Conservation (phyloP, 1,284 basidiomycete species). For the Megacollybia platyphylla region DNA sequence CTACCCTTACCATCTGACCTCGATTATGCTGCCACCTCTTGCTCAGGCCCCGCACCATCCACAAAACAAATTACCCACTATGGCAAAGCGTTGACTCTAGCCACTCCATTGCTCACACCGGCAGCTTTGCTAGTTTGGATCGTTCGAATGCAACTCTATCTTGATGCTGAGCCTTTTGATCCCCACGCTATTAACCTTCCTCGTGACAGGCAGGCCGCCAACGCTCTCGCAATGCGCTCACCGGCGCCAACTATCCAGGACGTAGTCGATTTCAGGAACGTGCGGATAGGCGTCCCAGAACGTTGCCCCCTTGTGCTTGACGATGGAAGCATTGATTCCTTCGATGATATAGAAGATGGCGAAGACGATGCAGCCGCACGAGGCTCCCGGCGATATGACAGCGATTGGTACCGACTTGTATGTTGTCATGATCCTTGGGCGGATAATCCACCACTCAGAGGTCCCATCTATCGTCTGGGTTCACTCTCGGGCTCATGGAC, state of each 20-base stretch:
- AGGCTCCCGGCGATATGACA: constrained; percentile 19
- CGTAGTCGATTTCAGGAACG: constrained; percentile 21
- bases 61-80: constrained; percentile 23
- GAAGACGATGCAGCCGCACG: constrained; percentile 5
- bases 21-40: constrained; percentile 10
- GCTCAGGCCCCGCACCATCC: constrained; percentile 17
- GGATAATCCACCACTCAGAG: constrained; percentile 20
- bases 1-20: constrained; percentile 19
- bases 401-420: constrained; percentile 30
- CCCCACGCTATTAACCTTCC: constrained; percentile 20
- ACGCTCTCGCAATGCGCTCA: background rate
- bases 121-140: constrained; percentile 23
- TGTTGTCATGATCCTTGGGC: constrained; percentile 23
- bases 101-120: constrained; percentile 22
- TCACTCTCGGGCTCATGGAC: constrained; percentile 26
- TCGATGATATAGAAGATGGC: constrained; percentile 2
- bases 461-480: constrained; percentile 26
- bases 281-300: constrained; percentile 19
- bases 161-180: constrained; percentile 16
- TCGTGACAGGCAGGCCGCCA: too few species aligned
- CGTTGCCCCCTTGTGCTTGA: constrained; percentile 6
- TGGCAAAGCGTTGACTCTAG: constrained; percentile 21
- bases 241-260: constrained; percentile 23
- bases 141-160: constrained; percentile 11
- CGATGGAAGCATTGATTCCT: constrained; percentile 5